phyloP scores from a whole-genome alignment of 345 rosid species.

The Alliaria petiolata region DNA sequence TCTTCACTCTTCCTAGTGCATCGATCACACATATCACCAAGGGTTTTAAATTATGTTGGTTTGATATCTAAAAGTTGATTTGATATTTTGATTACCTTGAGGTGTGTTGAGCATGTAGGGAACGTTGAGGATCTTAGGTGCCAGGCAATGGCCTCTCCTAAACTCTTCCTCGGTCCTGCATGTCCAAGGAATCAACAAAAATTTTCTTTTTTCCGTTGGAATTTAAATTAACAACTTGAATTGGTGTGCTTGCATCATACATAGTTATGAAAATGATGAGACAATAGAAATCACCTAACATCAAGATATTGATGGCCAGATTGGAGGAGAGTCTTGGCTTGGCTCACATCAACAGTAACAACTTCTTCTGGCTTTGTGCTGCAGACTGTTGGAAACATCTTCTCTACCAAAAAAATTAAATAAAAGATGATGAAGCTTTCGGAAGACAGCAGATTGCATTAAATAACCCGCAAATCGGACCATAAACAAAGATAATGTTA shows the following conservation, averaged over 20 bases:
- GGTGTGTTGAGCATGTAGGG: conserved; percentile 78
- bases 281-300: conserved; percentile 47
- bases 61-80: background rate
- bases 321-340: conserved; percentile 48
- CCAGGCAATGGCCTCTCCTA: conserved; percentile 57
- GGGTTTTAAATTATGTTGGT: background rate
- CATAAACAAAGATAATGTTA: background rate
- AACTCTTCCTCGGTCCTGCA: conserved; percentile 74
- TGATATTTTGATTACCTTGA: conserved; percentile 41
- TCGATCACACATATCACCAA: conserved; percentile 9
- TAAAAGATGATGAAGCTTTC: background rate
- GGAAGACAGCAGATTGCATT: background rate
- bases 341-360: conserved; percentile 54
- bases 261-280: background rate
- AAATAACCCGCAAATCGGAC: background rate
- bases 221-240: background rate
- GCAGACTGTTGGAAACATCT: background rate
- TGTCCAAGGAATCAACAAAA: background rate
- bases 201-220: no score
- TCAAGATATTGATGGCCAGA: conserved; percentile 62
- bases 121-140: conserved; percentile 55
- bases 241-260: background rate
- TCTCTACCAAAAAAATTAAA: background rate
- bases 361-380: conserved; percentile 53
- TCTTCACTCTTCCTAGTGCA: conserved; percentile 34